Conservation (phyloP, 352 stramenopile species). For the Halophytophthora batemanensis region DNA sequence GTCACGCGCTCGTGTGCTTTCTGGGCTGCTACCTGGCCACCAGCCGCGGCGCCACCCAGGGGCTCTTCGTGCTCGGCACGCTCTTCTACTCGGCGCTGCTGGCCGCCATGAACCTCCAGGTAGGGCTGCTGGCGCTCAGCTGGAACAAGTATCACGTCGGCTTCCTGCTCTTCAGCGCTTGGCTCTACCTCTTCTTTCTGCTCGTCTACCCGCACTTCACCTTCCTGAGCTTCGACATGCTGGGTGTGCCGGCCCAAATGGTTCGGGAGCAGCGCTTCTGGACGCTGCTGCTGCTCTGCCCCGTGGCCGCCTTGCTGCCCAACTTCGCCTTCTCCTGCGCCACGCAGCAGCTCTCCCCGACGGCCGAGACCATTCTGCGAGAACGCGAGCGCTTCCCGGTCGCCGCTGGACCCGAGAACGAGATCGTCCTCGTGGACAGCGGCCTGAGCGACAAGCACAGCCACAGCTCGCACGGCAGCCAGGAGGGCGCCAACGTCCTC, state of each 20-base stretch:
- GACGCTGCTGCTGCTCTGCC: conserved; percentile 50
- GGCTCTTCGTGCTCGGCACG: conserved; percentile 52
- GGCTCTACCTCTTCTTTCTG: conserved; percentile 68
- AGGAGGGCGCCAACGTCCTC: background rate
- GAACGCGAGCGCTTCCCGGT: conserved; percentile 38
- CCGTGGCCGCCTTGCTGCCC: conserved; percentile 37
- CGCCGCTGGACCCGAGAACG: conserved; percentile 13
- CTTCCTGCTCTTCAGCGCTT: conserved; percentile 51
- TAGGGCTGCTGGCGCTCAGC: conserved; percentile 53
- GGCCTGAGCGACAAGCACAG: conserved; percentile 1
- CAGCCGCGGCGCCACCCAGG: conserved; percentile 20
- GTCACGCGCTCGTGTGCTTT: conserved; percentile 58
- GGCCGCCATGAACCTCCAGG: conserved; percentile 70
- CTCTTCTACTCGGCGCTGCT: conserved; percentile 68
- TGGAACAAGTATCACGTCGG: conserved; percentile 63
- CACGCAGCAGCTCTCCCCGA: conserved; percentile 52
- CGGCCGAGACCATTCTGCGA: conserved; percentile 58
- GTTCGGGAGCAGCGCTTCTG: conserved; percentile 45
- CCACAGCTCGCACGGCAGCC: conserved; percentile 2
- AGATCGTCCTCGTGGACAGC: conserved; percentile 14
- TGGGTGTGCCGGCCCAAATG: conserved; percentile 45
- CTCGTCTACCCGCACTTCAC: conserved; percentile 57
- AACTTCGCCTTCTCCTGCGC: conserved; percentile 37
- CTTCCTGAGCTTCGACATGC: conserved; percentile 73
- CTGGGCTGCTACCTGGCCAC: conserved; percentile 43